Evolutionary conservation across 371 early-diverging fungal genomes (phyloP), one percentile per base, ranked within the genome.

Genomic region (Mortierella sp.): DNA sequence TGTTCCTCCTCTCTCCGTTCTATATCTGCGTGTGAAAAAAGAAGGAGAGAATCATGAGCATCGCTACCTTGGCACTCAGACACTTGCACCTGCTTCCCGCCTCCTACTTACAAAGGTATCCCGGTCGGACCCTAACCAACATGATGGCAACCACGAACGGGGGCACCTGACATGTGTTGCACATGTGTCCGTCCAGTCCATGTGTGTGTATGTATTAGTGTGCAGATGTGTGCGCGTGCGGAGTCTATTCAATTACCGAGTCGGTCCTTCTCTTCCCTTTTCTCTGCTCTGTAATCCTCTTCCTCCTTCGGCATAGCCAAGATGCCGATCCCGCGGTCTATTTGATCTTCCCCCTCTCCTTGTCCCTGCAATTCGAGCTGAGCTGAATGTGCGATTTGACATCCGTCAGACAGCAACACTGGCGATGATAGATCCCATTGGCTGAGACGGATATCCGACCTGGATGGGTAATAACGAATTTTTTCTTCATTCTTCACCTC

Each of bases 281-380:
- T 56, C 10, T 5, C 14, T 10, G n/a, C 56, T 8, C 24, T n/a
- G 27, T n/a, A 56, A 16, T 14, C 63, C 35, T 27, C 29, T 16
- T 11, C 12, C 24, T 6, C 27, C 38, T 18, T 38, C 65, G 68
- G 68, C 68, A 68, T 68, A 24, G 68, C 35, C 18, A 68, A 68
- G 68, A 68, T 68, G 68, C 68, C 68, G 68, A 38, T 41, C 35
- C 24, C 68, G n/a, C 68, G 41, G 68, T 38, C 21, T 41, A 21
- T 68, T 38, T 60, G 35, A 32, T 60, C 35, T 68, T 51, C 68
- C 43, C 38, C 41, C 41, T 41, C 6, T 0, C 7, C 41, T 7
- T 41, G 41, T 41, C 41, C 24, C 54, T 24, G 54, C 21, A 46
- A 46, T 58, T 63, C 18, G 7, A 63, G 63, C 63, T 63, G 63